phyloP scores from a whole-genome alignment of 2,329 filamentous ascomycete genomes.

The Erysiphe pisi region DNA sequence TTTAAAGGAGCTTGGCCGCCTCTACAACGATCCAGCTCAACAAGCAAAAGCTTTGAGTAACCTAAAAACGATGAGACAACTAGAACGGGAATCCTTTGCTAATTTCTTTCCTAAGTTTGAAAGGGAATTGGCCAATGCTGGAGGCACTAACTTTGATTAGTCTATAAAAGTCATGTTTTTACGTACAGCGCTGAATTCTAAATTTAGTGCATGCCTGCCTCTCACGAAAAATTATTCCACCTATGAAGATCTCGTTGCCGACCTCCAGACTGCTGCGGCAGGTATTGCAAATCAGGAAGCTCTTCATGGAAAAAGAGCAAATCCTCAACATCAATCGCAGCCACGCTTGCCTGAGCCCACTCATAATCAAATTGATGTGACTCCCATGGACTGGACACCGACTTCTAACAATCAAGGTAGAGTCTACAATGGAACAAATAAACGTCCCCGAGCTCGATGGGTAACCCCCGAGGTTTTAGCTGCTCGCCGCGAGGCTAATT shows the following conservation, averaged over 20 bases:
- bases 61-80: conserved; percentile 21
- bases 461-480: not conserved
- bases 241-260: not conserved
- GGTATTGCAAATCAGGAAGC: not conserved
- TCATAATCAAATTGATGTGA: not conserved
- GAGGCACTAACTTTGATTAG: not conserved
- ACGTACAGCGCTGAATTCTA: not conserved
- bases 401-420: not conserved
- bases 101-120: conserved; percentile 1
- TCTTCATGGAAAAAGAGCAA: not conserved
- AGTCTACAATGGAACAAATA: not conserved
- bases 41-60: not conserved
- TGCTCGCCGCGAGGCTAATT: not conserved
- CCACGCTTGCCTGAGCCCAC: not conserved
- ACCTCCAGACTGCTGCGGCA: not conserved
- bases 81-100: conserved; percentile 15
- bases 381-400: not conserved
- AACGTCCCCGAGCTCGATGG: not conserved
- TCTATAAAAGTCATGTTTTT: conserved; percentile 17
- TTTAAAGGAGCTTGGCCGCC: not conserved
- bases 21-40: conserved; percentile 13
- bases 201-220: not conserved
- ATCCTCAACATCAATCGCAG: not conserved
- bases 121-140: conserved; percentile 10
- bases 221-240: not conserved